Conservation (phyloP, 139 green algal genomes). For the Edaphochlamys debaryana region DNA sequence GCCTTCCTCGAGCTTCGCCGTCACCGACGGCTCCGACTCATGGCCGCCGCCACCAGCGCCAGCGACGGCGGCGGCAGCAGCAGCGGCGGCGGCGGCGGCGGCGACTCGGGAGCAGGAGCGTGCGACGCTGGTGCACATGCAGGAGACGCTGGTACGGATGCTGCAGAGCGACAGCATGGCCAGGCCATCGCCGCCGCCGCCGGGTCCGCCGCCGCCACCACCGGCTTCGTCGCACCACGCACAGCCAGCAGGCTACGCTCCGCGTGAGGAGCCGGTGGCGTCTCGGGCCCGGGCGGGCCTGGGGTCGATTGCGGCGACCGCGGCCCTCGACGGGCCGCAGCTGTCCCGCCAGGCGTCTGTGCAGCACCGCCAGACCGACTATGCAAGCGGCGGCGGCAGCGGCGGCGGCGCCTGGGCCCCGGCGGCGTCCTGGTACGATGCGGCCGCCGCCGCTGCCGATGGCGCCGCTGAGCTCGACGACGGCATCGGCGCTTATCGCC, state of each 20-base stretch:
- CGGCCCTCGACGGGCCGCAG: too few species aligned
- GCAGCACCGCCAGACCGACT: neutral
- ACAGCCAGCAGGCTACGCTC: neutral
- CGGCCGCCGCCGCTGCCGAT: neutral
- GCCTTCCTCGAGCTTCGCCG: too few species aligned
- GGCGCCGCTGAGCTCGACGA: neutral
- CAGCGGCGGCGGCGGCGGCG: neutral
- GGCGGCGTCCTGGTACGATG: neutral
- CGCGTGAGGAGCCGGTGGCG: neutral
- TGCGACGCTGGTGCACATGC: neutral
- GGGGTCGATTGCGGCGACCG: too few species aligned
- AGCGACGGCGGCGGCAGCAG: neutral
- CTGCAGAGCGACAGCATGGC: neutral
- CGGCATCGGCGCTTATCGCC: neutral
- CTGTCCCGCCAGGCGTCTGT: too few species aligned
- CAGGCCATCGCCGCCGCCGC: neutral
- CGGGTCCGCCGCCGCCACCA: neutral
- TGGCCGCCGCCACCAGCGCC: neutral
- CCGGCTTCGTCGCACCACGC: neutral
- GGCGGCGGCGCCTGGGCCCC: too few species aligned
- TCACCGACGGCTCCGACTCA: too few species aligned
- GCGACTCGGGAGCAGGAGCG: neutral
- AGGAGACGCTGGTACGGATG: constrained; percentile 24
- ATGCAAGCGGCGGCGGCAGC: neutral
- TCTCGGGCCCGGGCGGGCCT: too few species aligned